Conservation (phyloP, 805 yeast species). For the Candida pini region DNA sequence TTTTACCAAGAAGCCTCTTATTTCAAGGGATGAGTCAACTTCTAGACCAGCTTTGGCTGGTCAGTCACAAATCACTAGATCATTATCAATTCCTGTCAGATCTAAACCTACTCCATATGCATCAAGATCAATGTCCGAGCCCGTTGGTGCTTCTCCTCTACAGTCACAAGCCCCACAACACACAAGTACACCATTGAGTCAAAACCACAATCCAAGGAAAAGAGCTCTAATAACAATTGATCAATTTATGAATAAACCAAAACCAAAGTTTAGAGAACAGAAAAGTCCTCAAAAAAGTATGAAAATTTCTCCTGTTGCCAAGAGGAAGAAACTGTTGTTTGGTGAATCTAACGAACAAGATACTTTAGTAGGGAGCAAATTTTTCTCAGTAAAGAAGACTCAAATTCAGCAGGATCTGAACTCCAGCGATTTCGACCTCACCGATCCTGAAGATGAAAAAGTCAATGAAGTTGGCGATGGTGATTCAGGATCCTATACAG, state of each 20-base stretch:
- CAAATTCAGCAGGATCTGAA: too few relatives aligned
- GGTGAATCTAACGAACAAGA: conserved; percentile 7
- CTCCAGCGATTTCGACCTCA: conserved; percentile 26
- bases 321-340: conserved; percentile 22
- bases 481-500: background rate
- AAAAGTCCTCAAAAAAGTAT: background rate
- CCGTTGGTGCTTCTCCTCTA: too few relatives aligned
- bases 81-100: background rate
- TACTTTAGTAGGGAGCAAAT: conserved; percentile 17
- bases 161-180: too few relatives aligned
- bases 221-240: conserved; percentile 19
- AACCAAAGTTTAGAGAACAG: too few relatives aligned
- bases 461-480: background rate
- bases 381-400: too few relatives aligned
- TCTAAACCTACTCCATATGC: background rate
- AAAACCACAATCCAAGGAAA: too few relatives aligned
- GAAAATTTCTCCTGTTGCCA: conserved; percentile 18
- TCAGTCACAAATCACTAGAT: background rate
- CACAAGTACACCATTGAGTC: too few relatives aligned
- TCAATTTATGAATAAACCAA: conserved; percentile 17
- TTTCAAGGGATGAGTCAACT: conserved; percentile 41
- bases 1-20: conserved; percentile 39
- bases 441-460: conserved; percentile 22
- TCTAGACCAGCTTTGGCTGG: background rate
- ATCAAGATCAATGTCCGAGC: conserved; percentile 3